Evolutionary conservation across 2,329 filamentous ascomycete genomes (phyloP).

Genomic region (Curvularia eragrostidis): DNA sequence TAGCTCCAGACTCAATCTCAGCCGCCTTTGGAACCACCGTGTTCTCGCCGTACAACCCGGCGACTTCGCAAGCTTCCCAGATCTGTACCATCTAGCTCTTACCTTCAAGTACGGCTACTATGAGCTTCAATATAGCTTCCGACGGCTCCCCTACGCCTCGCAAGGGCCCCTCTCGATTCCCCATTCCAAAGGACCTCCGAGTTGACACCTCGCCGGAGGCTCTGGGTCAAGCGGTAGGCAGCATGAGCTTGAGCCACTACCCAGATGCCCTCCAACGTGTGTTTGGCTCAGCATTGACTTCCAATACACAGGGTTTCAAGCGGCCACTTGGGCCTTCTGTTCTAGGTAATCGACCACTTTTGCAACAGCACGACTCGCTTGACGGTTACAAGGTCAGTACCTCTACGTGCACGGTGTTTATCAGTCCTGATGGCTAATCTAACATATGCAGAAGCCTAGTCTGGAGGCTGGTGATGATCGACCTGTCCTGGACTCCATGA

Average conservation of each 20-base stretch:
- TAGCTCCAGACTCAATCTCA: conserved; percentile 25
- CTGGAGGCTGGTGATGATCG: conserved; percentile 48
- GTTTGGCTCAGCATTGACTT: conserved; percentile 43
- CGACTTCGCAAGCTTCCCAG: conserved; percentile 32
- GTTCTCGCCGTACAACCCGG: conserved; percentile 10
- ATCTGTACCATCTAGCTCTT: conserved; percentile 44
- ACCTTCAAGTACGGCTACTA: conserved; percentile 30
- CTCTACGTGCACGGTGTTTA: background rate
- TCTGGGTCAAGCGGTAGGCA: conserved; percentile 45
- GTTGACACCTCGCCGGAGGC: conserved; percentile 46
- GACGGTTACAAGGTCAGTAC: conserved; percentile 44
- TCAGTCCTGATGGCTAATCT: conserved; percentile 29
- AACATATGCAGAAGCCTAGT: conserved; percentile 56
- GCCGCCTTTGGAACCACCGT: conserved; percentile 7
- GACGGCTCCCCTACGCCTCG: conserved; percentile 53
- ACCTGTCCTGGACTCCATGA: conserved; percentile 65
- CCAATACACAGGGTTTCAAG: conserved; percentile 48
- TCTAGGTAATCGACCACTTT: conserved; percentile 39
- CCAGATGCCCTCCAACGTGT: conserved; percentile 27
- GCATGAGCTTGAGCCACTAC: conserved; percentile 31
- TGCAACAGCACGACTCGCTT: conserved; percentile 28
- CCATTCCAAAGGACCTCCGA: conserved; percentile 40
- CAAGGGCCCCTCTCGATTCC: conserved; percentile 43
- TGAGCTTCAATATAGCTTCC: conserved; percentile 51
- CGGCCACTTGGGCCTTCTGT: conserved; percentile 49